Percentiles rank a stretch among this genome's conserved stretches.
phyloP scores from a whole-genome alignment of 1,284 basidiomycete species.

The Cystobasidiaceae sp. region DNA sequence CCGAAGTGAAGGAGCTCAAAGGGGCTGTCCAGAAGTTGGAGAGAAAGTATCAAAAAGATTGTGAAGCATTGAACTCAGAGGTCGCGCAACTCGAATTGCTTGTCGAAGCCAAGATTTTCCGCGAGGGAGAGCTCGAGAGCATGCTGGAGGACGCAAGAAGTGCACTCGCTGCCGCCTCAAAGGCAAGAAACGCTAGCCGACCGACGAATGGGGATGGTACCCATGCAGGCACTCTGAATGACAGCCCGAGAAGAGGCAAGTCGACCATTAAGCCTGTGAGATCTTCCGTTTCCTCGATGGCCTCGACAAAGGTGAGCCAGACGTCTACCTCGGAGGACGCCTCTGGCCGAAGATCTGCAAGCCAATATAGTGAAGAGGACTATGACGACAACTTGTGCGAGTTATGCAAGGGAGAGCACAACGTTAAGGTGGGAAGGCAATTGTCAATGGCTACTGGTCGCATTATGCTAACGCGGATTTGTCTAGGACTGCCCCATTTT shows the following conservation, averaged over 20 bases:
- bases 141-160: slow-evolving; percentile 57
- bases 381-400: slow-evolving; percentile 59
- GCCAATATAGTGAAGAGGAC: slow-evolving; percentile 21
- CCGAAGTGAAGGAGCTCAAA: slow-evolving; percentile 41
- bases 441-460: too few relatives aligned
- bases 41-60: slow-evolving; percentile 41
- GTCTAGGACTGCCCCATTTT: slow-evolving; percentile 26
- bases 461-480: background rate
- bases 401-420: slow-evolving; percentile 64
- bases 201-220: background rate
- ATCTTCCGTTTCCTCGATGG: slow-evolving; percentile 10
- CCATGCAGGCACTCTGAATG: slow-evolving; percentile 38
- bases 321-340: slow-evolving; percentile 16
- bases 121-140: slow-evolving; percentile 86
- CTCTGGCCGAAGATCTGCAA: slow-evolving; percentile 25
- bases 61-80: slow-evolving; percentile 38
- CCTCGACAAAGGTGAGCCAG: slow-evolving; percentile 9
- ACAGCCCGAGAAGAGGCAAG: slow-evolving; percentile 31
- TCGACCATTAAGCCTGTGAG: slow-evolving; percentile 16
- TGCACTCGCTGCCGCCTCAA: slow-evolving; percentile 53
- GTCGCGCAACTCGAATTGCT: slow-evolving; percentile 78
- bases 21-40: slow-evolving; percentile 42
- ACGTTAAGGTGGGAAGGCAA: slow-evolving; percentile 9
- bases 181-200: too few relatives aligned
- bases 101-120: slow-evolving; percentile 89